phyloP scores from a whole-genome alignment of 2,329 filamentous ascomycete species.

The Magnaporthales sp. region DNA sequence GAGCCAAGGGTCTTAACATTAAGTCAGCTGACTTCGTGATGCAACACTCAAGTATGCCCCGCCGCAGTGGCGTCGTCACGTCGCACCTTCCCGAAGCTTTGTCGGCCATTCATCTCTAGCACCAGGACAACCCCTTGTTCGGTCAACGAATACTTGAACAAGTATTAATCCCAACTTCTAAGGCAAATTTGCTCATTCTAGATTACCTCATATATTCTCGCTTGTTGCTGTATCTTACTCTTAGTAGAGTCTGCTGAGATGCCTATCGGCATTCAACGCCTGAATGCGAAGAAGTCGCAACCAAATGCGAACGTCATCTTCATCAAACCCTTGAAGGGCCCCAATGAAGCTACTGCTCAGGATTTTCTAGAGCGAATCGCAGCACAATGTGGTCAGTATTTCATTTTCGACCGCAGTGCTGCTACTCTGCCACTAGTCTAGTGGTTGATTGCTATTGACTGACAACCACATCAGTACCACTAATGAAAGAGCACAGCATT shows the following conservation, averaged over 20 bases:
- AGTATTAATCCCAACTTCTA: background rate
- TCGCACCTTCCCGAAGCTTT: background rate
- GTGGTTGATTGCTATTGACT: background rate
- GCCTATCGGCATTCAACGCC: constrained; percentile 69
- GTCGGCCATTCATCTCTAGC: background rate
- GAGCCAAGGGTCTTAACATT: background rate
- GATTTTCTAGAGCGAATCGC: constrained; percentile 70
- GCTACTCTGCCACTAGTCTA: background rate
- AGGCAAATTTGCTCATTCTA: background rate
- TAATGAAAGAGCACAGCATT: constrained; percentile 59
- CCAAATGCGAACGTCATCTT: constrained; percentile 76
- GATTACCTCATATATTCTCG: background rate
- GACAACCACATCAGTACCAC: constrained; percentile 38
- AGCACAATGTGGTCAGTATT: constrained; percentile 59
- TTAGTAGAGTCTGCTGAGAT: constrained; percentile 31
- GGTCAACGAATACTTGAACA: background rate
- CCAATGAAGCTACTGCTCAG: constrained; percentile 52
- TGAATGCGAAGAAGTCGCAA: constrained; percentile 66
- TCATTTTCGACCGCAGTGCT: background rate
- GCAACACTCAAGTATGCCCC: background rate
- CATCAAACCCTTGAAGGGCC: constrained; percentile 68
- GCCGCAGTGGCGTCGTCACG: background rate
- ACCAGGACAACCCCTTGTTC: background rate
- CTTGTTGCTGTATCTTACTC: background rate
- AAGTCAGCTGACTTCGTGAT: background rate